phyloP scores from a whole-genome alignment of 2,329 filamentous ascomycete genomes.

The Hypoxylon sp. region DNA sequence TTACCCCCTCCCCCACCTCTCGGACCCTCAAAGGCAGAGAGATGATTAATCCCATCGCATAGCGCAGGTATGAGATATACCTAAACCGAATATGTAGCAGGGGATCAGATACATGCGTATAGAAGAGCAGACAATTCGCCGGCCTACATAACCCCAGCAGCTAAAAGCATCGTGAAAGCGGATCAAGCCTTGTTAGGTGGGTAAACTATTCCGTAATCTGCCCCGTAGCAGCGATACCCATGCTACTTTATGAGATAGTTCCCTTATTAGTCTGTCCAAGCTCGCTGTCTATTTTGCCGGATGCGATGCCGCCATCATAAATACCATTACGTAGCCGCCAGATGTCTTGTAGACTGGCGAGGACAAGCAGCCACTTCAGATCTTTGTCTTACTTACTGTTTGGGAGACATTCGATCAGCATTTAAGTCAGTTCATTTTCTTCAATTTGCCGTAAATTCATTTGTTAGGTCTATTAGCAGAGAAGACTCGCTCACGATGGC shows the following conservation, averaged over 20 bases:
- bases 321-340: constrained; percentile 32
- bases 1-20: constrained; percentile 3
- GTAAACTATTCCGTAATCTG: constrained; percentile 14
- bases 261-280: constrained; percentile 19
- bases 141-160: constrained; percentile 20
- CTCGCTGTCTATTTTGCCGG: constrained; percentile 44
- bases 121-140: constrained; percentile 4
- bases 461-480: neutral
- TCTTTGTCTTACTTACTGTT: neutral
- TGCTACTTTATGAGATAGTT: constrained; percentile 19
- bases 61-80: neutral
- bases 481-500: constrained; percentile 59
- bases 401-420: neutral
- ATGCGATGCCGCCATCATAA: constrained; percentile 36
- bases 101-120: neutral
- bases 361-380: constrained; percentile 7
- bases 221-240: constrained; percentile 26
- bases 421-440: neutral
- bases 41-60: neutral
- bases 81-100: neutral
- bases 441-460: neutral
- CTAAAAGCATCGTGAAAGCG: constrained; percentile 19
- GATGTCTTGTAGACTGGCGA: constrained; percentile 3
- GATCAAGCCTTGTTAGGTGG: constrained; percentile 5
- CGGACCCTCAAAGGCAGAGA: neutral